A percentile compares a stretch with the other conserved stretches of the same genome.
phyloP scores from a whole-genome alignment of 176 grass and related monocot species.

The Carex pumila region DNA sequence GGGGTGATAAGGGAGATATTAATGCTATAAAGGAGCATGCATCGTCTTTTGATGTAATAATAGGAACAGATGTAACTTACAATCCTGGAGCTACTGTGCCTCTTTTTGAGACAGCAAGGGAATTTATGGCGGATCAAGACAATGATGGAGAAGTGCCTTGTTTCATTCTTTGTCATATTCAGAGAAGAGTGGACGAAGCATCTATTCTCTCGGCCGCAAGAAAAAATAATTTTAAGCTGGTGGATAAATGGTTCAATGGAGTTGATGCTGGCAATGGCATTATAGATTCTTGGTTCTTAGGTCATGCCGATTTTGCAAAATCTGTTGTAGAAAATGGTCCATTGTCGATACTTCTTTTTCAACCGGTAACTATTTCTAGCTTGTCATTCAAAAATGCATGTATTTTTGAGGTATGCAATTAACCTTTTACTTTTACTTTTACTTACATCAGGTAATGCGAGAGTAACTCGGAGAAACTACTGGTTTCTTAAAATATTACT shows the following conservation, averaged over 20 bases:
- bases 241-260: slow-evolving; percentile 77
- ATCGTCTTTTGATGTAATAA: slow-evolving; percentile 66
- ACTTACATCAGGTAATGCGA: background rate
- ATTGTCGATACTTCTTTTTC: slow-evolving; percentile 66
- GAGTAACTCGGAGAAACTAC: background rate
- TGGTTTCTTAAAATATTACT: background rate
- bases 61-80: slow-evolving; percentile 85
- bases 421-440: background rate
- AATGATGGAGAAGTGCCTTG: slow-evolving; percentile 14
- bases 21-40: slow-evolving; percentile 35
- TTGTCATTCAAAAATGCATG: background rate
- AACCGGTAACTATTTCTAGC: background rate
- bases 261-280: slow-evolving; percentile 43
- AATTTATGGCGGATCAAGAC: slow-evolving; percentile 36
- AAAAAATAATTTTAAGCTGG: slow-evolving; percentile 47
- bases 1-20: slow-evolving; percentile 55
- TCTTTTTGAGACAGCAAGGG: slow-evolving; percentile 73
- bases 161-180: slow-evolving; percentile 82
- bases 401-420: background rate
- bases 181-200: slow-evolving; percentile 55
- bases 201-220: slow-evolving; percentile 44
- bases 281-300: slow-evolving; percentile 64
- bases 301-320: slow-evolving; percentile 27
- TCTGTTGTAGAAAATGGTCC: slow-evolving; percentile 35
- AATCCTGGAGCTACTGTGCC: slow-evolving; percentile 61